phyloP scores from a whole-genome alignment of 148 eudicot species.

The Suaeda aralocaspica region DNA sequence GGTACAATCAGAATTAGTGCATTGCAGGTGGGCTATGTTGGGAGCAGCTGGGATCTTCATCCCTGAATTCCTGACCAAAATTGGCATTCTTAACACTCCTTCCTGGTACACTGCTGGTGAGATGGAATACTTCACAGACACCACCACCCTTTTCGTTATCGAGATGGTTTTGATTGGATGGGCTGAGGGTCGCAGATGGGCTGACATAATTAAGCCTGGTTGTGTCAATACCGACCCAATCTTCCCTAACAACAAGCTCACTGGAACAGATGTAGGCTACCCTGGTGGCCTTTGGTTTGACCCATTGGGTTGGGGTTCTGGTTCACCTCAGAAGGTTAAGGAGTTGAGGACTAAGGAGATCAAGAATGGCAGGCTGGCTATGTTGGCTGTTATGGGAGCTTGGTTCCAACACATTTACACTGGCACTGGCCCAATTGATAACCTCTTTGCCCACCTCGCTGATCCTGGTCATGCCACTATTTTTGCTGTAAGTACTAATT shows the following conservation, averaged over 20 bases:
- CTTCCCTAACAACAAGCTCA: slow-evolving; percentile 97
- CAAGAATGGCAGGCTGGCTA: slow-evolving; percentile 92
- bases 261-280: slow-evolving; percentile 94
- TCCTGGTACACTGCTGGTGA: slow-evolving; percentile 99
- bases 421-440: slow-evolving; percentile 89
- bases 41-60: slow-evolving; percentile 97
- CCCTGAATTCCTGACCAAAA: slow-evolving; percentile 85
- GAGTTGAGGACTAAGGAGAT: slow-evolving; percentile 97
- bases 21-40: slow-evolving; percentile 97
- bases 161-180: slow-evolving; percentile 86
- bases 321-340: slow-evolving; percentile 66
- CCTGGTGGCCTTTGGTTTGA: slow-evolving; percentile 99
- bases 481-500: slow-evolving; percentile 84
- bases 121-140: slow-evolving; percentile 92
- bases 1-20: slow-evolving; percentile 80
- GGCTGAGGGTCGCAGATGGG: slow-evolving; percentile 99
- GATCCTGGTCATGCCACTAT: slow-evolving; percentile 98
- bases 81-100: slow-evolving; percentile 90
- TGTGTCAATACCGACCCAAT: slow-evolving; percentile 91
- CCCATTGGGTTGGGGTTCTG: slow-evolving; percentile 93
- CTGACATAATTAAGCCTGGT: slow-evolving; percentile 89
- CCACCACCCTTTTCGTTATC: slow-evolving; percentile 76
- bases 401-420: slow-evolving; percentile 98
- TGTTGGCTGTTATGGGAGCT: slow-evolving; percentile 97
- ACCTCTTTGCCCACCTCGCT: slow-evolving; percentile 95